Percentiles rank a stretch among this genome's conserved stretches.
These are phyloP conservation scores for Brassica juncea DNA, from an alignment of 345 rosid genomes.

Conservation along the genomic window DNA sequence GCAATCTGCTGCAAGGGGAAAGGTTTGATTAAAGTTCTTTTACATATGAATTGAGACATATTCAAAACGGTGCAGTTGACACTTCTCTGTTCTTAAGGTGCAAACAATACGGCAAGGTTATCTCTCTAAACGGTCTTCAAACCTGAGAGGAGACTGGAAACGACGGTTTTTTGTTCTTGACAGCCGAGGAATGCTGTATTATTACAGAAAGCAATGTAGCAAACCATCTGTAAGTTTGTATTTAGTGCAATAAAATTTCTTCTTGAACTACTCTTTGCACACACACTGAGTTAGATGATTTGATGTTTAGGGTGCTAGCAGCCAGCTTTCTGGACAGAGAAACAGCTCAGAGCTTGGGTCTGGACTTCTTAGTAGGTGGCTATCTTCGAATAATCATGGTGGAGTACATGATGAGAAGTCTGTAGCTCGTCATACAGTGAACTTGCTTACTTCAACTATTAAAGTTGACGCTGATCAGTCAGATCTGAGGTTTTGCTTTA, in stretches of 20 bases:
- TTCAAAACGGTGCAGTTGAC: slow-evolving; percentile 2
- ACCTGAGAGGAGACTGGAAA: slow-evolving; percentile 99
- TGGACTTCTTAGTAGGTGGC: slow-evolving; percentile 95
- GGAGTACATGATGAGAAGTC: slow-evolving; percentile 98
- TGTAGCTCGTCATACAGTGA: slow-evolving; percentile 98
- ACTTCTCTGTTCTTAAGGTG: slow-evolving; percentile 53
- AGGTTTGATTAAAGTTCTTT: slow-evolving; percentile 51
- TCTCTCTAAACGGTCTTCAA: slow-evolving; percentile 95
- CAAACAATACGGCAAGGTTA: slow-evolving; percentile 99
- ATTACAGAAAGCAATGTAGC: slow-evolving; percentile 88
- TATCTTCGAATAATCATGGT: slow-evolving; percentile 90
- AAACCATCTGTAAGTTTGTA: slow-evolving; percentile 80
- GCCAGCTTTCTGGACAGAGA: slow-evolving; percentile 82
- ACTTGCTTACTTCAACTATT: slow-evolving; percentile 97
- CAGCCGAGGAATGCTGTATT: slow-evolving; percentile 98
- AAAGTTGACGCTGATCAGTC: slow-evolving; percentile 98
- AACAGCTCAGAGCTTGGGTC: slow-evolving; percentile 95
- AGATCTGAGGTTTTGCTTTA: slow-evolving; percentile 96
- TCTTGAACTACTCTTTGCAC: slow-evolving; percentile 13
- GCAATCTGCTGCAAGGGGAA: slow-evolving; percentile 98
- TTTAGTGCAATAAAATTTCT: background rate
- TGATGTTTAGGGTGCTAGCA: slow-evolving; percentile 63
- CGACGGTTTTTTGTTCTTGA: slow-evolving; percentile 99
- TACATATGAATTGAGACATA: slow-evolving; percentile 13
- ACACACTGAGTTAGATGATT: background rate